Base-by-base conservation (phyloP, 768 basidiomycete species). In the Termitomyces sp. region DNA sequence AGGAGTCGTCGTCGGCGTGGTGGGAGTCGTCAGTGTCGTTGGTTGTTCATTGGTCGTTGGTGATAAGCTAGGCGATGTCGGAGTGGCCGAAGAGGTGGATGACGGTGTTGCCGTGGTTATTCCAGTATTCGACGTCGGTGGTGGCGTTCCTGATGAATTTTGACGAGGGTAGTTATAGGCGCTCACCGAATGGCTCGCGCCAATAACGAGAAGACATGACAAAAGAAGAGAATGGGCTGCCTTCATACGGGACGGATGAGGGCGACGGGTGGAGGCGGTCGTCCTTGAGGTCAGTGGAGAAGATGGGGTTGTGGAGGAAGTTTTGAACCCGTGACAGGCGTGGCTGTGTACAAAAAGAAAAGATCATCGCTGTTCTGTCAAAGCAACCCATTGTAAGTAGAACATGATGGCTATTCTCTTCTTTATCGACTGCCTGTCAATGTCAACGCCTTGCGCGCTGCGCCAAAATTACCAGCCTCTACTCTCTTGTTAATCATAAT, bases 141-240 rank as follows among this genome's bases (percentile, higher is more conserved):
- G 2, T 18, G 24, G 3, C 50, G 33, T 4, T 51, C 18, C 32
- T 55, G 54, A 13, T 28, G 38, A 0, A 24, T 18, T 2, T 40
- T 68, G 67, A 55, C 65, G 64, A 48, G 55, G 61, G 39, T 54
- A 22, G 45, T 67, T 64, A 59, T 62, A 57, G 45, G 71, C 70
- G 33, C 60, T 49, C 24, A 62, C 66, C 33, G 64, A 28, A 45
- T 68, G 67, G 35, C 61, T 62, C 18, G 65, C 51, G 35, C 67
- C 67, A 32, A 70, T 65, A 24, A 68, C 63, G 36, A 73, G 68
- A 50, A 72, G 46, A 57, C 70, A 71, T 50, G 72, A 66, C 33
- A 71, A n/a, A 28, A 73, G 58, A 55, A 72, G 67, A 7, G 69
- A 64, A 36, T 48, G 63, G n/a, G 65, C 55, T 52, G 67, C 42